Conservation (phyloP, 164 flowering plant species). For the Taxillus chinensis region DNA sequence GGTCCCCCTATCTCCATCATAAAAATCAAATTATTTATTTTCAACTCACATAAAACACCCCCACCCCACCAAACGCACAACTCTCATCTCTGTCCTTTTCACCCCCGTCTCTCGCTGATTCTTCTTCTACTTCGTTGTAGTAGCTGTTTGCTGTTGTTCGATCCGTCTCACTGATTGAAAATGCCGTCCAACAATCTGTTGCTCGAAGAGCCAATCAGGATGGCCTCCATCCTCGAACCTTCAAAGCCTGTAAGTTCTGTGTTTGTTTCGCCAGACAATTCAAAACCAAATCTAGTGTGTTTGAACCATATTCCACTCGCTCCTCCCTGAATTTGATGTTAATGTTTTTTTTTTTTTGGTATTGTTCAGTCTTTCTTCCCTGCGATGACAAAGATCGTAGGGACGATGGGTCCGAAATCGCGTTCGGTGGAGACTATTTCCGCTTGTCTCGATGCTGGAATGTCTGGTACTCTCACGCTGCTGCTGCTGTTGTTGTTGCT, state of each 20-base stretch:
- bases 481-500: not conserved
- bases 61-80: too few species aligned
- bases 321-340: not conserved
- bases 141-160: conserved; percentile 3
- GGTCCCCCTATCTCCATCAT: too few species aligned
- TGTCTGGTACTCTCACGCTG: conserved; percentile 51
- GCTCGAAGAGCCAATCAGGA: conserved; percentile 42
- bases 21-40: too few species aligned
- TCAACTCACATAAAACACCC: too few species aligned
- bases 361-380: conserved; percentile 47
- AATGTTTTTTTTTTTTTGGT: not conserved
- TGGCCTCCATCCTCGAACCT: conserved; percentile 46
- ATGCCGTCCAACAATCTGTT: conserved; percentile 28
- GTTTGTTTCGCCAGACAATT: too few species aligned
- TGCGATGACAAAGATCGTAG: conserved; percentile 72
- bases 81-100: too few species aligned
- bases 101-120: not conserved
- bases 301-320: not conserved
- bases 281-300: too few species aligned
- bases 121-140: not conserved
- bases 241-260: conserved; percentile 29
- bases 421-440: conserved; percentile 52
- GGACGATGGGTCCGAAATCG: conserved; percentile 64
- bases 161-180: not conserved
- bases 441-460: conserved; percentile 56